Base-by-base conservation (phyloP, 2,329 filamentous ascomycete genomes). In the Emergomyces pasteurianus region DNA sequence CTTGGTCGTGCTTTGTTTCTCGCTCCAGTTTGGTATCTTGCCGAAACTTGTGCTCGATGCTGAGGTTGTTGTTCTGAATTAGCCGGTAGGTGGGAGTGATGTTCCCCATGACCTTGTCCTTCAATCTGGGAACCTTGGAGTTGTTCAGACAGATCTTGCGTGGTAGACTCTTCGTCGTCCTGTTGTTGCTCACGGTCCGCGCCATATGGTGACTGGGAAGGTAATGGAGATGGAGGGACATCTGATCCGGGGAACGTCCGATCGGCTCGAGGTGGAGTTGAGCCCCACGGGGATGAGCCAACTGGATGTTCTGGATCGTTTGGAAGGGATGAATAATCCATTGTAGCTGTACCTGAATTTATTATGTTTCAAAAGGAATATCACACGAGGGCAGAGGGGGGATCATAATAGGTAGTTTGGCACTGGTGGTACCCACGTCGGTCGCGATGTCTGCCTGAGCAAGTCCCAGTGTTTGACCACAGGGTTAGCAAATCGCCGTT, bases 241-340 rank as follows among this genome's bases (percentile, higher is more conserved):
- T 77, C 74, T 50, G 72, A 67, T 61, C 72, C 62, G 60, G 71
- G 63, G 64, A 74, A 75, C 8, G 69, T 70, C 76, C 78, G 71
- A 72, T 81, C 71, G 73, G 80, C 66, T 78, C 72, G 78, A 61
- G 82, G 83, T 58, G 83, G 82, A 16, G 79, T 79, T 12, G 80
- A 85, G 26, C 75, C 80, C 86, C 86, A 89, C 59, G 86, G 86
- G 42, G 84, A 86, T 60, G 77, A 67, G 59, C 80, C 85, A 42
- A 77, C 77, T 52, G 82, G 80, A 68, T 83, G 78, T 60, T 85
- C 83, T 38, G 81, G 78, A 67, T 86, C 83, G 65, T 81, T 75
- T 59, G 79, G 76, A 58, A 83, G 75, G 40, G 78, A 72, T 60
- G 84, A 85, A 72, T 88, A 89, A 71, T 89, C 86, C 86, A 89